Conservation (phyloP, 257 asterid genomes). For the Przewalskia tangutica region DNA sequence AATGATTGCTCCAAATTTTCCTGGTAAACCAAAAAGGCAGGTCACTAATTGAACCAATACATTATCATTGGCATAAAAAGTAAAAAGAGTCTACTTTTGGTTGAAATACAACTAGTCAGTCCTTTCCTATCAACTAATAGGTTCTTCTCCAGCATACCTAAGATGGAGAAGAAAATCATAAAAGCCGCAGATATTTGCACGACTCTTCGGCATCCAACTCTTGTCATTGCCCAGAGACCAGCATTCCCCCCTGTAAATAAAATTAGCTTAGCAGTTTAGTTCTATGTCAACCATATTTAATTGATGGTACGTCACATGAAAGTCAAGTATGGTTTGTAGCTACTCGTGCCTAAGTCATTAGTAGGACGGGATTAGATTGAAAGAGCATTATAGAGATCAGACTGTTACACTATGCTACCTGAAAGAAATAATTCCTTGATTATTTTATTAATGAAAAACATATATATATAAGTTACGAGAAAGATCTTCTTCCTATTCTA, state of each 20-base stretch:
- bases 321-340: not conserved
- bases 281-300: conserved; percentile 1
- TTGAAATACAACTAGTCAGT: not conserved
- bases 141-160: conserved; percentile 53
- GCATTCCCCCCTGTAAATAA: conserved; percentile 41
- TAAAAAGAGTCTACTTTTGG: not conserved
- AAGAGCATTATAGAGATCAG: not conserved
- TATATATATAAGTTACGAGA: too few relatives aligned
- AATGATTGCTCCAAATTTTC: conserved; percentile 14
- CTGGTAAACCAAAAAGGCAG: conserved; percentile 16
- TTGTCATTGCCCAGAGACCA: conserved; percentile 70
- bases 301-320: not conserved
- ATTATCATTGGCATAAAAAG: not conserved
- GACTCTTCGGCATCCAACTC: conserved; percentile 73
- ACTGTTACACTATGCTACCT: conserved; percentile 55
- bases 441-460: too few relatives aligned
- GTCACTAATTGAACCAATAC: not conserved
- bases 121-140: not conserved
- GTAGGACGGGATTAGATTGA: not conserved
- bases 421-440: too few relatives aligned
- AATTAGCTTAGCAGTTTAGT: conserved; percentile 11
- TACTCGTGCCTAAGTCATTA: not conserved
- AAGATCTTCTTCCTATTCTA: too few relatives aligned
- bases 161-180: conserved; percentile 67
- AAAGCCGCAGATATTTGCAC: conserved; percentile 58